phyloP scores from a whole-genome alignment of 179 eudicot genomes.

The Monotropa hypopitys region DNA sequence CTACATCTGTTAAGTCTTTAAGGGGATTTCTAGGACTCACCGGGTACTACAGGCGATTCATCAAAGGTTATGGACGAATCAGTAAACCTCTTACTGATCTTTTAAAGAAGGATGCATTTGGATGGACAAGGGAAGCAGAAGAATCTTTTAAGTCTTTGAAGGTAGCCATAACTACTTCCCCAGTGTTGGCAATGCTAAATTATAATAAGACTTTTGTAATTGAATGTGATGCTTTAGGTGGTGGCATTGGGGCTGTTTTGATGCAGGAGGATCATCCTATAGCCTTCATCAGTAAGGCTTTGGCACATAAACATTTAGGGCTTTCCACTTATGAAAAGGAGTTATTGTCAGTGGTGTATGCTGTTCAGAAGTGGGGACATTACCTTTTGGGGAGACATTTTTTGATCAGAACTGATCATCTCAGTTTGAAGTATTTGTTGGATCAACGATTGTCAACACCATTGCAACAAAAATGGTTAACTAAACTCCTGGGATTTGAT shows the following conservation, averaged over 20 bases:
- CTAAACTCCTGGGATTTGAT: no score
- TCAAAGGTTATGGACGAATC: no score
- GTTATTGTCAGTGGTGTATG: background rate
- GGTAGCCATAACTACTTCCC: no score
- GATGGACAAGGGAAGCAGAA: no score
- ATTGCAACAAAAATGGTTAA: no score
- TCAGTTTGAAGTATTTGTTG: background rate
- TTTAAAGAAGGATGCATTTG: no score
- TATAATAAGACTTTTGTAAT: background rate
- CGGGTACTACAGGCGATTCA: no score
- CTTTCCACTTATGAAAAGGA: background rate
- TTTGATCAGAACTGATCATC: background rate
- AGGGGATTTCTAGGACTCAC: no score
- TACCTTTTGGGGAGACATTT: background rate
- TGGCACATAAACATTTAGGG: background rate
- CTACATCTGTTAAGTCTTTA: no score
- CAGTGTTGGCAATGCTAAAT: background rate
- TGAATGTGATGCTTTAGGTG: background rate
- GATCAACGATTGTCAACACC: background rate
- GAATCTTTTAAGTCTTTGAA: no score
- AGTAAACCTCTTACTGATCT: no score
- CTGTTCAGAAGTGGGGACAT: background rate
- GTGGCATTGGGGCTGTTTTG: background rate
- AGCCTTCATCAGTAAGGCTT: background rate
- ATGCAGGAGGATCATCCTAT: background rate